Evolutionary conservation across 148 eudicot genomes (phyloP), one percentile per base, ranked within the genome.

Genomic region (Rhododendron griersonianum): DNA sequence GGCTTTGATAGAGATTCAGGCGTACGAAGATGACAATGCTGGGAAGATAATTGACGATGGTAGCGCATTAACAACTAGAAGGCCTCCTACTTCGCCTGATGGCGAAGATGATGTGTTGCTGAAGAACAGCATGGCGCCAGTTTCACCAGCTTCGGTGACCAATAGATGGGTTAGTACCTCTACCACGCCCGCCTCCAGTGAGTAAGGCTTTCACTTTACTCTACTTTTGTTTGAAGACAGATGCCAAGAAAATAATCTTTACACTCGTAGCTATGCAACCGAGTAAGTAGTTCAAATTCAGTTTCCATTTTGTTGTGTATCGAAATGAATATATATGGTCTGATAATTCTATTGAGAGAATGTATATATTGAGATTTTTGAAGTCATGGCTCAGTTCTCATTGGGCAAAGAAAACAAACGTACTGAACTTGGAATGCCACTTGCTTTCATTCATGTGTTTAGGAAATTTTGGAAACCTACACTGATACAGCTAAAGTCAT

Each of bases 81-180:
- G 87, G 53, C 21, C 81, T n/a, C 84, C 85, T 7, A 82, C 86
- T 48, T 86, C 84, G 11, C 85, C 90, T 0, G 91, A 89, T 55
- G n/a, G 61, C 3, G 94, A 88, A 59, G 87, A 87, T 14, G 88
- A 59, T 45, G 88, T 89, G 87, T 85, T 92, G 77, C 47, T 92
- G 87, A 90, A 90, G 79, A 80, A 84, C 13, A 81, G 41, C 47
- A 83, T 85, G 39, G 50, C 44, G 7, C 85, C 85, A 41, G 10
- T 37, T 41, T 39, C 80, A 39, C 50, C 50, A 39, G 47, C 45
- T 76, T 76, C 50, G 6, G 80, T 76, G 50, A 41, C 28, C n/a
- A 6, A 76, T 37, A 30, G 14, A 39, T 76, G 25, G 50, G 50
- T 41, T 76, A 39, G 47, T 76, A 76, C 11, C 47, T 76, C 80